Conservation (phyloP, 306 rosid genomes). For the Rubus parviflorus region DNA sequence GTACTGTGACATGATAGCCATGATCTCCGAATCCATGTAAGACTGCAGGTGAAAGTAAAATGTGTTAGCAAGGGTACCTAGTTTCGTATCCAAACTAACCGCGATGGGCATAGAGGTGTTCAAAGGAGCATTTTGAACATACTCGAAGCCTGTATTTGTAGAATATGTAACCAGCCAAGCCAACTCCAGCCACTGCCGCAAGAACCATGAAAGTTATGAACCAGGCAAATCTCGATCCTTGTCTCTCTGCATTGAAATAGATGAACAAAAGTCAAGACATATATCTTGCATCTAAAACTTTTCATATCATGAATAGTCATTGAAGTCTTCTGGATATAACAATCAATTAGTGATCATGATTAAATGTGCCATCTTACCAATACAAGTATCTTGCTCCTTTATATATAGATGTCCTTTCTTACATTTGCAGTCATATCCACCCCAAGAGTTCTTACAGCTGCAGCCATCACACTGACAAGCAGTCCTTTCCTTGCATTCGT, state of each 20-base stretch:
- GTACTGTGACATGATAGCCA: slow-evolving; percentile 97
- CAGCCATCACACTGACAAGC: slow-evolving; percentile 57
- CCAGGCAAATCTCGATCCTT: slow-evolving; percentile 59
- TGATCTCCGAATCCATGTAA: slow-evolving; percentile 96
- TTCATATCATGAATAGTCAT: not conserved
- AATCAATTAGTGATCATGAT: not conserved
- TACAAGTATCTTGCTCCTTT: slow-evolving; percentile 52
- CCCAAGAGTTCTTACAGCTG: slow-evolving; percentile 58
- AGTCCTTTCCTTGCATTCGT: slow-evolving; percentile 45
- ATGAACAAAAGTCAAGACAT: slow-evolving; percentile 18
- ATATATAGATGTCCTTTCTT: slow-evolving; percentile 42
- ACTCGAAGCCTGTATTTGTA: slow-evolving; percentile 96
- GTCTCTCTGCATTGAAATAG: slow-evolving; percentile 57
- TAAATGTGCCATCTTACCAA: slow-evolving; percentile 35
- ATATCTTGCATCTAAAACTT: not conserved
- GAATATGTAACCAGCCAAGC: slow-evolving; percentile 72
- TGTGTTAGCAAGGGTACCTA: not conserved
- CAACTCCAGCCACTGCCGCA: slow-evolving; percentile 60
- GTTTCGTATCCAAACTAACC: not conserved
- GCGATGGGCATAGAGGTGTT: not conserved
- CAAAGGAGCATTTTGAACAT: slow-evolving; percentile 30
- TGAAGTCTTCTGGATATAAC: not conserved
- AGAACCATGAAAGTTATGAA: slow-evolving; percentile 48
- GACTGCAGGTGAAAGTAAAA: slow-evolving; percentile 44
- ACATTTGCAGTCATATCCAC: slow-evolving; percentile 58